Evolutionary conservation across 345 rosid genomes (phyloP), one percentile per base, ranked within the genome.

Genomic region (Hibiscus syriacus): DNA sequence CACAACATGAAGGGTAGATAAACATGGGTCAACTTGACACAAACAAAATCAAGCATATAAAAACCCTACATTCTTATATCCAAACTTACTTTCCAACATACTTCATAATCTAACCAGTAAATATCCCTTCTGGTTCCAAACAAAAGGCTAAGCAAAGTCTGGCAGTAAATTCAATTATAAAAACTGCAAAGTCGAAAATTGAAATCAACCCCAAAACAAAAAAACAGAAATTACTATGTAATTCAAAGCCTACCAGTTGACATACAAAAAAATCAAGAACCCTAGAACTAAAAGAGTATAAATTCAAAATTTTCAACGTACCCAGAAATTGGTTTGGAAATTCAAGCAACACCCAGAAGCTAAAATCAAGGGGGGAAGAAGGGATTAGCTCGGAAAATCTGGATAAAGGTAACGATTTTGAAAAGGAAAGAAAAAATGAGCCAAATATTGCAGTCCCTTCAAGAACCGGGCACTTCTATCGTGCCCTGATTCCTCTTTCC

Each of bases 271-370:
- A 52, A 50, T 62, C 48, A 67, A 39, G 17, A 67, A 36, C 36
- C 61, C 52, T 63, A 38, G 62, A 55, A 38, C 63, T 39, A 17
- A 67, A 55, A 39, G 25, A 67, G 48, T 54, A 39, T 54, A 55
- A 67, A 55, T 25, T 55, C 60, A 26, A 67, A 55, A 55, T 22
- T 34, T 55, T 23, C n/a, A 67, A 67, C 50, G 39, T 36, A 67
- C 70, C 62, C 62, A 6, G 36, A 23, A 53, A 23, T 19, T 23
- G 38, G 25, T 54, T 54, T 9, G 36, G 38, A 53, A 36, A 50
- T 67, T 36, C 11, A 38, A 53, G 23, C 12, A 67, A 22, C 10
- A 36, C 60, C 70, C 61, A 53, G 49, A 23, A 54, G 25, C 61
- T 52, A 19, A 34, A 54, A 36, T 54, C 38, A 54, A 39, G 63